Evolutionary conservation across 768 basidiomycete genomes (phyloP).

Genomic region (Atractiella rhizophila): DNA sequence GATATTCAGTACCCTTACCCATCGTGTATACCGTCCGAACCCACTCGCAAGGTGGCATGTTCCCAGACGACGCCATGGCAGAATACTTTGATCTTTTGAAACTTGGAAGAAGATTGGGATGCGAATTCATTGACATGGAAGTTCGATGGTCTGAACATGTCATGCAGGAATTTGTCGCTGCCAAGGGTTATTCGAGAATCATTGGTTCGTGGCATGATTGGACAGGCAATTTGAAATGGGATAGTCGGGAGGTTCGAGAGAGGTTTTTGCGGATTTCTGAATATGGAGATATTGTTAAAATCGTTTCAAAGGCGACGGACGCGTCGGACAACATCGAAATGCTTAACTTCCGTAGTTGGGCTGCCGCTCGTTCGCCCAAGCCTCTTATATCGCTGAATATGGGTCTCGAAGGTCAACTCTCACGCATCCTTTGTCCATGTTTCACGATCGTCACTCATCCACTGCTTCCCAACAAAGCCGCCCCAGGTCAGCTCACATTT

Average conservation of each 20-base stretch:
- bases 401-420: constrained; percentile 52
- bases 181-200: constrained; percentile 49
- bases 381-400: constrained; percentile 90
- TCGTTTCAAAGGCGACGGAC: constrained; percentile 56
- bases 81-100: constrained; percentile 50
- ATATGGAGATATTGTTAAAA: constrained; percentile 72
- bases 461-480: constrained; percentile 55
- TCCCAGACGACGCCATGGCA: constrained; percentile 49
- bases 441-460: constrained; percentile 82
- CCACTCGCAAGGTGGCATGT: constrained; percentile 64
- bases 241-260: constrained; percentile 35
- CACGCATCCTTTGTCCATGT: constrained; percentile 57
- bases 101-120: constrained; percentile 52
- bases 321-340: constrained; percentile 58
- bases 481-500: constrained; percentile 79
- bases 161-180: constrained; percentile 33
- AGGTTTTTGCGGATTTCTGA: constrained; percentile 41
- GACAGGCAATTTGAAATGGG: constrained; percentile 64
- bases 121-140: constrained; percentile 86
- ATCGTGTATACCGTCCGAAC: constrained; percentile 82
- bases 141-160: constrained; percentile 41
- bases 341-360: constrained; percentile 38
- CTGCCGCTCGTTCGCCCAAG: constrained; percentile 35
- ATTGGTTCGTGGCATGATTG: constrained; percentile 92
- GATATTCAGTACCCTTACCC: constrained; percentile 51